Conservation (phyloP, 805 yeast species). For the Teunomyces aglyptinius region DNA sequence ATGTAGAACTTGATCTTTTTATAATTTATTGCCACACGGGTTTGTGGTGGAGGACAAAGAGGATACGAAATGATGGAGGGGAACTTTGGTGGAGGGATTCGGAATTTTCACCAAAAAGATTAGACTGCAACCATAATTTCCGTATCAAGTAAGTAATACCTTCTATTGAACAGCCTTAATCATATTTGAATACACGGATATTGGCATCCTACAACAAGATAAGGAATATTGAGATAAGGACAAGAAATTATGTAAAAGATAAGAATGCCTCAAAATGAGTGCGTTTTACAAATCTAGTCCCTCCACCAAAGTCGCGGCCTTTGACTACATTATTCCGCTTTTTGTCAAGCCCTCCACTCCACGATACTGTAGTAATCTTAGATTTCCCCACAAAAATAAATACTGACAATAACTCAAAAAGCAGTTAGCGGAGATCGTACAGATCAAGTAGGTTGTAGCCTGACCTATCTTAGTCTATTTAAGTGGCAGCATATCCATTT, state of each 20-base stretch:
- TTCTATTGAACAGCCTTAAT: too few species aligned
- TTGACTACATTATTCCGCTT: background rate
- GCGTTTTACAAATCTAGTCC: background rate
- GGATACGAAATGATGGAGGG: background rate
- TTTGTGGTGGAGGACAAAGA: background rate
- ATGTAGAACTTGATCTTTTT: background rate
- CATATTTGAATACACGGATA: background rate
- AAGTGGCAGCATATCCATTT: background rate
- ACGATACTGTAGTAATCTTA: background rate
- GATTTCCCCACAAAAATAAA: constrained; percentile 1
- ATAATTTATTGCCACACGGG: background rate
- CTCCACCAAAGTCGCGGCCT: background rate
- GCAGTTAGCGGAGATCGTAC: background rate
- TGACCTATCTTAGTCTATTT: background rate
- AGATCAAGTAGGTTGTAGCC: background rate
- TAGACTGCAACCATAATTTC: too few species aligned
- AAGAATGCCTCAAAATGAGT: background rate
- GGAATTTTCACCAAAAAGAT: background rate
- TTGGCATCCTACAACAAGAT: background rate
- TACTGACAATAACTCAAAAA: background rate
- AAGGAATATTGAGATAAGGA: background rate
- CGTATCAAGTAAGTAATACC: too few species aligned
- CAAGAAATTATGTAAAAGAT: background rate
- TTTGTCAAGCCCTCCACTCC: background rate
- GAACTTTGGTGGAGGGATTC: constrained; percentile 1